These are phyloP conservation scores for Mycena crocata DNA, from an alignment of 768 basidiomycete species.

Conservation along the genomic window DNA sequence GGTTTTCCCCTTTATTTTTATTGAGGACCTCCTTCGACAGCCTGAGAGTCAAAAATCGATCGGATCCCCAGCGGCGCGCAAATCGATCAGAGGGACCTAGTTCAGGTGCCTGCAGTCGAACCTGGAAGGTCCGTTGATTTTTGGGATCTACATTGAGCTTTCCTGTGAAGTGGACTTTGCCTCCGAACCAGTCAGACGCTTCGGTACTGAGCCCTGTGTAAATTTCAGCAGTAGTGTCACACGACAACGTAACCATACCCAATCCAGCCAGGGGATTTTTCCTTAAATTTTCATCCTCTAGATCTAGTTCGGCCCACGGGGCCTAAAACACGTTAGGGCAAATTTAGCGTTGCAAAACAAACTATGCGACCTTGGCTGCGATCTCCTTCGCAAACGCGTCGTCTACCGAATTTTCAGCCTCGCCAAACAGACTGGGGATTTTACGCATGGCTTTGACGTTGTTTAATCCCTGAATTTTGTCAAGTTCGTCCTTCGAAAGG, in stretches of 20 bases:
- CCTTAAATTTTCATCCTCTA: slow-evolving; percentile 57
- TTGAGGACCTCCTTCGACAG: slow-evolving; percentile 48
- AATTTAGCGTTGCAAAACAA: slow-evolving; percentile 3
- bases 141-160: slow-evolving; percentile 40
- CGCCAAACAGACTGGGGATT: slow-evolving; percentile 31
- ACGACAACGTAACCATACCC: slow-evolving; percentile 7
- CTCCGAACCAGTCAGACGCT: slow-evolving; percentile 66
- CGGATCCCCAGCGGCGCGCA: slow-evolving; percentile 72
- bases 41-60: slow-evolving; percentile 63
- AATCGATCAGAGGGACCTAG: slow-evolving; percentile 69
- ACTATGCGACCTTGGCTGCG: slow-evolving; percentile 43
- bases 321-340: slow-evolving; percentile 48
- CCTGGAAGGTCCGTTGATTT: slow-evolving; percentile 42
- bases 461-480: slow-evolving; percentile 41
- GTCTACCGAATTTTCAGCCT: slow-evolving; percentile 21
- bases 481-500: slow-evolving; percentile 44
- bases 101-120: slow-evolving; percentile 60
- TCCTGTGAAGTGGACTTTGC: slow-evolving; percentile 66
- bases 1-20: slow-evolving; percentile 38
- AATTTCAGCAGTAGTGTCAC: not conserved
- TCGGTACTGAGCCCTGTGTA: slow-evolving; percentile 49
- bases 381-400: slow-evolving; percentile 52
- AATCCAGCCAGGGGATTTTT: slow-evolving; percentile 51
- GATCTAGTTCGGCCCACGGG: slow-evolving; percentile 73
- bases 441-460: slow-evolving; percentile 48